Evolutionary conservation across 805 yeast genomes (phyloP).

Genomic region (Candida montana): DNA sequence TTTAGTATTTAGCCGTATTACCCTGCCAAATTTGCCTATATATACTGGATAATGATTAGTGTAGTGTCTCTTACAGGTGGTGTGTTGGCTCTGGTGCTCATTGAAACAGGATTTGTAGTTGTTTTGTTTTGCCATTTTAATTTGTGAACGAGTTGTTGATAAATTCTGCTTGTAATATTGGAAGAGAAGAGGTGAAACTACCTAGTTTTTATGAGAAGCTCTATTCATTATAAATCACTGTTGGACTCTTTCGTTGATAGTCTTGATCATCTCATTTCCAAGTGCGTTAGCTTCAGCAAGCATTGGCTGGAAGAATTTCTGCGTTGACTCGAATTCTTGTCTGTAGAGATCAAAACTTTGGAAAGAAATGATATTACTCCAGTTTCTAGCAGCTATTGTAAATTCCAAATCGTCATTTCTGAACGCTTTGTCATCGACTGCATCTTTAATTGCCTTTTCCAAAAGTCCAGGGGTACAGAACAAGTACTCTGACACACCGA

Average conservation of each 20-base stretch:
- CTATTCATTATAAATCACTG: no score
- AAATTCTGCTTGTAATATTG: no score
- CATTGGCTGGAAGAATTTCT: conserved; percentile 79
- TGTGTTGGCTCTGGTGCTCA: no score
- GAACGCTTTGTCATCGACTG: conserved; percentile 60
- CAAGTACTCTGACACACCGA: conserved; percentile 90
- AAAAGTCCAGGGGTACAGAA: conserved; percentile 79
- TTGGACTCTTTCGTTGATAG: conserved; percentile 51
- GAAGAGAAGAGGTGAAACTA: no score
- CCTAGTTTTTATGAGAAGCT: no score
- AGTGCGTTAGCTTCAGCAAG: conserved; percentile 80
- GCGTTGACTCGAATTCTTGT: conserved; percentile 70
- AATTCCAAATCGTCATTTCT: conserved; percentile 90
- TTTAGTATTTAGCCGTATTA: no score
- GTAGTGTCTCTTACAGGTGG: no score
- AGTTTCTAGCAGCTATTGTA: conserved; percentile 78
- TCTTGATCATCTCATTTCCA: conserved; percentile 92
- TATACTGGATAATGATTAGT: no score
- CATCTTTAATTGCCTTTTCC: conserved; percentile 74
- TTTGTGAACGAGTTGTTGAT: no score
- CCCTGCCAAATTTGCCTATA: no score
- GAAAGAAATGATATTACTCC: conserved; percentile 77
- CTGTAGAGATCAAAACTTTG: conserved; percentile 73
- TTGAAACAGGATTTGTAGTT: no score
- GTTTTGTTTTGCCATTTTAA: no score